Base-by-base conservation (phyloP, 148 eudicot genomes). In the Heliosperma pusillum region DNA sequence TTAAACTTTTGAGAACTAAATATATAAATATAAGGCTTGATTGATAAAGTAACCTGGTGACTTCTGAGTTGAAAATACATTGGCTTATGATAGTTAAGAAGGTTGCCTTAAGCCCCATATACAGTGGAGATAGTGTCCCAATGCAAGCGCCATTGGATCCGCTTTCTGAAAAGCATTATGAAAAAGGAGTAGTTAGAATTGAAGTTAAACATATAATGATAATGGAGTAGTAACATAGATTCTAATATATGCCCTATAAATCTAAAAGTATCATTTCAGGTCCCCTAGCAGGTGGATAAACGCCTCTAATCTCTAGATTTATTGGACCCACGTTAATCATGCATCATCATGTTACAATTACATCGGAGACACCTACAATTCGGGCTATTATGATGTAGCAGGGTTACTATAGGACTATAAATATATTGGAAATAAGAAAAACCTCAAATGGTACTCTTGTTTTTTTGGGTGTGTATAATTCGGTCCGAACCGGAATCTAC, bases 251-350 rank as follows among this genome's bases (percentile, higher is more conserved):
- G 69, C 74, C 74, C 70, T 47, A 42, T 80, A 79, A 67, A 87
- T 87, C 81, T 78, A 64, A 78, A 66, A 62, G 82, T 85, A 84
- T 87, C 75, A 87, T 87, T 84, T 87, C 84, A 82, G 86, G 87
- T 80, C 85, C 81, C 84, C 82, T 85, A 77, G 64, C 58, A 73
- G 72, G 66, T 69, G 61, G 74, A 78, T 77, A 63, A 66, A 77
- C 53, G 76, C 78, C 76, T 66, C 76, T 74, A 78, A 74, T 42
- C 69, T 70, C 73, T 71, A 63, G 59, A 58, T 74, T 66, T 45
- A 29, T 75, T 74, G 83, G 84, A 65, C 87, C 85, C 86, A 84
- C 83, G 5, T 58, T 70, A 74, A 78, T 87, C 69, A 81, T 79
- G 73, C 81, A 78, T 87, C 63, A 76, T 80, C 74, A 33, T 33